Evolutionary conservation across 1,284 basidiomycete species (phyloP).

Genomic region (Ceratobasidium sp.): DNA sequence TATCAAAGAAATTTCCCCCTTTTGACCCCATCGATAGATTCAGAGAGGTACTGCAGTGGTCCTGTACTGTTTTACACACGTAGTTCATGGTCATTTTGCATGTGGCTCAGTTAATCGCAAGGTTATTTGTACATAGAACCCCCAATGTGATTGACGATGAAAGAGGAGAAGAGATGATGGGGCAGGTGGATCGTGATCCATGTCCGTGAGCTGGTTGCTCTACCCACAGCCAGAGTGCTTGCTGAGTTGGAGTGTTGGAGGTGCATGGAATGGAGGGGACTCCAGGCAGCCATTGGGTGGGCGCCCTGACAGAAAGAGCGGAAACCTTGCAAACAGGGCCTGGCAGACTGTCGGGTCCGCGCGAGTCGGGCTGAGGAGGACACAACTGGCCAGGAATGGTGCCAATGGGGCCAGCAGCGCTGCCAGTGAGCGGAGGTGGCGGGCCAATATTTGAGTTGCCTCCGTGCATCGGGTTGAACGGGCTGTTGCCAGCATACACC

Average conservation of each 20-base stretch:
- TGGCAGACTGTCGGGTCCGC: constrained; percentile 74
- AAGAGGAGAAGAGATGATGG: constrained; percentile 70
- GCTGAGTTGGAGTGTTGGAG: constrained; percentile 79
- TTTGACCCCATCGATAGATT: too few species aligned
- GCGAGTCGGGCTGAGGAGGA: constrained; percentile 32
- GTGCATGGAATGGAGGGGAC: constrained; percentile 63
- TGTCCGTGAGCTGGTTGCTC: constrained; percentile 84
- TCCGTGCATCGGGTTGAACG: constrained; percentile 46
- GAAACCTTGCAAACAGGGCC: constrained; percentile 70
- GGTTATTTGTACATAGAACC: too few species aligned
- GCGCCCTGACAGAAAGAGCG: constrained; percentile 79
- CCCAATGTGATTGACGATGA: constrained; percentile 72
- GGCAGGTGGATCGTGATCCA: constrained; percentile 69
- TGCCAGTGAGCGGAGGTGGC: constrained; percentile 30
- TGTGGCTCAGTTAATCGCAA: too few species aligned
- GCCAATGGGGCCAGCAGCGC: constrained; percentile 24
- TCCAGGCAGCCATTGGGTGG: constrained; percentile 64
- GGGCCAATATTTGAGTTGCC: constrained; percentile 29
- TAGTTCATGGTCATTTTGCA: too few species aligned
- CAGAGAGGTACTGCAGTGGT: too few species aligned
- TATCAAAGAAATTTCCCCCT: too few species aligned
- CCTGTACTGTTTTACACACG: too few species aligned
- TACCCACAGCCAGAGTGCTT: constrained; percentile 71
- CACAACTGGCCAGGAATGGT: constrained; percentile 19
- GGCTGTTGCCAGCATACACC: constrained; percentile 69